Base-by-base conservation (phyloP, 495 filamentous ascomycete genomes). In the Daldinia decipiens region DNA sequence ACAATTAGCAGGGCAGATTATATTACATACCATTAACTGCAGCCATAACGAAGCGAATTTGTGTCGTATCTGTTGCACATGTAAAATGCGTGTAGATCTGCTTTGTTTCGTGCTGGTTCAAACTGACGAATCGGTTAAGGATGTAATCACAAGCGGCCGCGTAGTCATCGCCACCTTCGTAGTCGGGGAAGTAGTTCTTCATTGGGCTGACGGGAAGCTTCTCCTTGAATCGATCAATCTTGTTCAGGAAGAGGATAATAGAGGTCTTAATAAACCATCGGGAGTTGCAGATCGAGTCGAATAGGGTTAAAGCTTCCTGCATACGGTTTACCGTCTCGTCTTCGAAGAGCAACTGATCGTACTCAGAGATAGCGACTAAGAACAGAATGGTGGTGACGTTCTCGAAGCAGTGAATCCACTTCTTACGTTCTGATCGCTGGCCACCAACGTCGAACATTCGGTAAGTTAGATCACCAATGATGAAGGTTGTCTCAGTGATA, bases 391-490 rank as follows among this genome's bases (percentile, higher is more conserved):
- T 97, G 51, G 95, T 97, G 76, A 99, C 95, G 75, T 99, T 98
- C 84, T 99, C 95, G 83, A 99, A 99, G 85, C 95, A 97, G 85
- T 99, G 95, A 66, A 99, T 99, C 95, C 95, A 99, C 90, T 99
- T 99, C 91, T 99, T 99, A 71, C 95, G 92, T 82, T 99, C 95
- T 1, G 96, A 98, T 74, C 95, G 91, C 82, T 98, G 95, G 75
- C 95, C 95, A 86, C 95, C 95, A 34, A 99, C 95, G 79, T 99
- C 95, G 83, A 98, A 98, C 95, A 99, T 99, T 62, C 96, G 90
- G 83, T 98, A 99, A 32, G 94, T 98, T 76, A 99, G 83, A 75
- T 98, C 93, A 67, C 95, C 96, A 71, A 98, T 96, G 77, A 97
- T 95, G 82, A 99, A 99, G 51, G 94, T 95, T 19, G 95, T 98